Evolutionary conservation across 192 early-diverging fungal species (phyloP).

Genomic region (Backusella mclennaniae): DNA sequence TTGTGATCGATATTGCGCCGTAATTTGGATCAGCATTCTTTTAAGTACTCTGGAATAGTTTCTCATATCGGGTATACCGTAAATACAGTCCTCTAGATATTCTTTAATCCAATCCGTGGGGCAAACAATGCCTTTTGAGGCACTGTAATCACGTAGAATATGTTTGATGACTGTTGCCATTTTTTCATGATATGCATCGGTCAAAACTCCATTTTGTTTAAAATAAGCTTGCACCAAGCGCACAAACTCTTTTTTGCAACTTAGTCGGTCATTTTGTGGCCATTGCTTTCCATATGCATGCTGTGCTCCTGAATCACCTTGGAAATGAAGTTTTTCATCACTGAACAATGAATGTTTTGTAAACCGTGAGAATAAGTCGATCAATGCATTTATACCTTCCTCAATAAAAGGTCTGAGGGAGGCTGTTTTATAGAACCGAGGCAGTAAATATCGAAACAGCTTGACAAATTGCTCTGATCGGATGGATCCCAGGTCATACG

Average conservation of each 20-base stretch:
- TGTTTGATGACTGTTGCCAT: slow-evolving; percentile 44
- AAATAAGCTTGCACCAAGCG: slow-evolving; percentile 44
- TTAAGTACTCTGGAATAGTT: slow-evolving; percentile 24
- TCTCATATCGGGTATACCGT: slow-evolving; percentile 14
- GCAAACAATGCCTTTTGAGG: slow-evolving; percentile 29
- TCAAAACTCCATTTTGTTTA: slow-evolving; percentile 41
- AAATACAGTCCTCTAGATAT: slow-evolving; percentile 42
- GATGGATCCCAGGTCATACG: slow-evolving; percentile 51
- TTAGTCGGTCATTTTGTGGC: slow-evolving; percentile 56
- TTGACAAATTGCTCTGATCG: slow-evolving; percentile 58
- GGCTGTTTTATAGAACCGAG: slow-evolving; percentile 31
- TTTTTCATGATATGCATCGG: slow-evolving; percentile 44
- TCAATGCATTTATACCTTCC: slow-evolving; percentile 45
- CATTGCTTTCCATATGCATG: slow-evolving; percentile 49
- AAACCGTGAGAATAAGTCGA: slow-evolving; percentile 50
- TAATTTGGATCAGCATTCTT: slow-evolving; percentile 27
- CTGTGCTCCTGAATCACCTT: slow-evolving; percentile 7
- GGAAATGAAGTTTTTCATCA: slow-evolving; percentile 32
- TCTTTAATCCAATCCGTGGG: slow-evolving; percentile 50
- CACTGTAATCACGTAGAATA: slow-evolving; percentile 47
- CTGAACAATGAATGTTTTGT: slow-evolving; percentile 34
- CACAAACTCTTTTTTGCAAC: slow-evolving; percentile 54
- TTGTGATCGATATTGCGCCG: slow-evolving; percentile 27
- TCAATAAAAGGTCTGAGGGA: slow-evolving; percentile 25
- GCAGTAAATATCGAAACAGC: slow-evolving; percentile 38